Evolutionary conservation across 805 yeast genomes (phyloP), one percentile per base, ranked within the genome.

Genomic region (Lipomyces japonicus): DNA sequence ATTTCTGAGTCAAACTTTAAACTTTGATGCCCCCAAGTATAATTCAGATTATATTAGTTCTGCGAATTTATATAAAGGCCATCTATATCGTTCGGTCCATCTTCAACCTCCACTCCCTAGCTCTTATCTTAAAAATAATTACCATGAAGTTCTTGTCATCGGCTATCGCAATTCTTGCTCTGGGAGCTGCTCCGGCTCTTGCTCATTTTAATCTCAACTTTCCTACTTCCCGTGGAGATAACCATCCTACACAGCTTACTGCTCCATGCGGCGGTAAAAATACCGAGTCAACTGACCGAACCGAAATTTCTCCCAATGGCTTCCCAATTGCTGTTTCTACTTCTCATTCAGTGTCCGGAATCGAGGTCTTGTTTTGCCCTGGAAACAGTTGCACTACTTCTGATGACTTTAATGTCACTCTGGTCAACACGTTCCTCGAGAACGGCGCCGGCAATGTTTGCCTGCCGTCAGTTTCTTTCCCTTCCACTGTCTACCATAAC

Each of bases 391-490:
- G 66, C 35, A 39, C 46, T 4, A 42, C 50, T 34, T 21, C 44
- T 28, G 58, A 42, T 41, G 60, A 53, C 34, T 62, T 62, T 43
- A 51, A 55, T 43, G 36, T 50, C 48, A 41, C 55, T 9, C 34
- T 62, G 21, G 48, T 44, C 38, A 44, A 46, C n/a, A 58, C 54
- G 18, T 35, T 62, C 39, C 38, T 50, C 31, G 56, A 47, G 35
- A 39, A 32, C 3, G 65, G 65, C 18, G 50, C 63, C 12, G 65
- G 65, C 10, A 46, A 53, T 47, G 56, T 61, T 56, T 62, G 65
- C 40, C 26, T 63, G 31, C 60, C 62, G 19, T 44, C 36, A 9
- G 58, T 62, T 24, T 18, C 39, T 10, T 23, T 55, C 28, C 61
- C 64, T 18, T 31, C 26, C 5, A 38, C 39, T n/a, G 46, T 53